phyloP scores from a whole-genome alignment of 495 filamentous ascomycete species.

The Cercophora samala region DNA sequence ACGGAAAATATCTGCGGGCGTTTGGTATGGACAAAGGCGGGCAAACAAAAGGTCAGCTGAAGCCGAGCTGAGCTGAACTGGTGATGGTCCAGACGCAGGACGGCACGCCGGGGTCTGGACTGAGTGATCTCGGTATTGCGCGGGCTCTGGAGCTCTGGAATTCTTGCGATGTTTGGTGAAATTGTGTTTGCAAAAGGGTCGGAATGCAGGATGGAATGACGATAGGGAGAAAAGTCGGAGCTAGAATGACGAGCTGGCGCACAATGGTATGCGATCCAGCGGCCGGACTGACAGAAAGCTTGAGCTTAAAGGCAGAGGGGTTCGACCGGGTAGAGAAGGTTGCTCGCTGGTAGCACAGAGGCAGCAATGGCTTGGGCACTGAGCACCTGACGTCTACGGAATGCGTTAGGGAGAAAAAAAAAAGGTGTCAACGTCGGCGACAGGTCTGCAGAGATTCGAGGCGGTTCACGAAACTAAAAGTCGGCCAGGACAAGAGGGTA shows the following conservation, averaged over 20 bases:
- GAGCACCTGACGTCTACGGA: not conserved
- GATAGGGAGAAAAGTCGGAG: not conserved
- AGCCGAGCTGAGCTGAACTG: not conserved
- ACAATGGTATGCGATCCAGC: not conserved
- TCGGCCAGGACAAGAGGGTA: conserved; percentile 18
- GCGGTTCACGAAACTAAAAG: conserved; percentile 1
- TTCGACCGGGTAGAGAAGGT: not conserved
- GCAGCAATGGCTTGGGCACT: not conserved
- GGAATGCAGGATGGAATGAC: not conserved
- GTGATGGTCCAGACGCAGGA: not conserved
- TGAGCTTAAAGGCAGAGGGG: not conserved
- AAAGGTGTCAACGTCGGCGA: not conserved
- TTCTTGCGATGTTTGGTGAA: not conserved
- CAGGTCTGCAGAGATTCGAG: not conserved
- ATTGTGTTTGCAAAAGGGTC: not conserved
- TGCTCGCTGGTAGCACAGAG: not conserved
- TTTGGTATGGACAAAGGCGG: not conserved
- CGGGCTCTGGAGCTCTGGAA: not conserved
- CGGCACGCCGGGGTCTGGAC: not conserved
- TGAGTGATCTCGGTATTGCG: not conserved
- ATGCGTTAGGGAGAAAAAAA: not conserved
- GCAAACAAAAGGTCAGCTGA: not conserved
- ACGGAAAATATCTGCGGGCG: not conserved
- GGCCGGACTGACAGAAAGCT: not conserved
- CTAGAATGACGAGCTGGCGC: not conserved